These are phyloP conservation scores for Apiotrichum domesticum DNA, from an alignment of 1,284 basidiomycete genomes.

Conservation along the genomic window DNA sequence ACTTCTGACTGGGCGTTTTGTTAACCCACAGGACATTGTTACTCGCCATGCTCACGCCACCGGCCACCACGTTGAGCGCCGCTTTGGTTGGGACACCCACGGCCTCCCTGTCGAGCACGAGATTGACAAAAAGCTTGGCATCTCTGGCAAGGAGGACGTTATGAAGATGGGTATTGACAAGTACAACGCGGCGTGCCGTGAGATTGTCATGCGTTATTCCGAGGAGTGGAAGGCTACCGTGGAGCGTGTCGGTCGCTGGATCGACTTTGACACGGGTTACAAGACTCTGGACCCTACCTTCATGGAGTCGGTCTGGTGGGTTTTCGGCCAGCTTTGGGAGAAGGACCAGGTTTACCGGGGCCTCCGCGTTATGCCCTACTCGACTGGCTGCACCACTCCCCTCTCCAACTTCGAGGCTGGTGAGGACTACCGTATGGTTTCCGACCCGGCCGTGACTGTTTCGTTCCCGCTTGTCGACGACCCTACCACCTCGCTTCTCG, in stretches of 20 bases:
- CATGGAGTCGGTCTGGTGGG: conserved; percentile 99
- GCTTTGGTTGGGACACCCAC: conserved; percentile 99
- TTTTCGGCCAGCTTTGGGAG: conserved; percentile 87
- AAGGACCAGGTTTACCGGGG: conserved; percentile 94
- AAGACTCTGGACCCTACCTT: conserved; percentile 90
- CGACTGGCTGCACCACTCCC: conserved; percentile 91
- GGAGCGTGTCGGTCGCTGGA: conserved; percentile 98
- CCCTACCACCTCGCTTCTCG: conserved; percentile 80
- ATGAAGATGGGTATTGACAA: conserved; percentile 92
- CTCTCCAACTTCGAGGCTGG: conserved; percentile 98
- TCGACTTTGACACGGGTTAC: conserved; percentile 99
- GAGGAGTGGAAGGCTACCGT: conserved; percentile 90
- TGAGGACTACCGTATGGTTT: conserved; percentile 85
- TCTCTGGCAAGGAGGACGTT: conserved; percentile 90
- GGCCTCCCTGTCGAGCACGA: conserved; percentile 98
- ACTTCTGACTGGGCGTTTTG: not conserved
- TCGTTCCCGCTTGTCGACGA: conserved; percentile 91
- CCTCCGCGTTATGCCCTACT: conserved; percentile 96
- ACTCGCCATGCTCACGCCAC: conserved; percentile 91
- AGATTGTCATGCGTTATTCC: conserved; percentile 97
- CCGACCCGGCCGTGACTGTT: conserved; percentile 92
- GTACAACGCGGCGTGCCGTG: conserved; percentile 95
- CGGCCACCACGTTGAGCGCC: conserved; percentile 86
- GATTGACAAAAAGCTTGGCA: conserved; percentile 94
- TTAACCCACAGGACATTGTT: conserved; percentile 70